These are phyloP conservation scores for Thyridium curvatum DNA, from an alignment of 2,329 filamentous ascomycete genomes.

Conservation along the genomic window DNA sequence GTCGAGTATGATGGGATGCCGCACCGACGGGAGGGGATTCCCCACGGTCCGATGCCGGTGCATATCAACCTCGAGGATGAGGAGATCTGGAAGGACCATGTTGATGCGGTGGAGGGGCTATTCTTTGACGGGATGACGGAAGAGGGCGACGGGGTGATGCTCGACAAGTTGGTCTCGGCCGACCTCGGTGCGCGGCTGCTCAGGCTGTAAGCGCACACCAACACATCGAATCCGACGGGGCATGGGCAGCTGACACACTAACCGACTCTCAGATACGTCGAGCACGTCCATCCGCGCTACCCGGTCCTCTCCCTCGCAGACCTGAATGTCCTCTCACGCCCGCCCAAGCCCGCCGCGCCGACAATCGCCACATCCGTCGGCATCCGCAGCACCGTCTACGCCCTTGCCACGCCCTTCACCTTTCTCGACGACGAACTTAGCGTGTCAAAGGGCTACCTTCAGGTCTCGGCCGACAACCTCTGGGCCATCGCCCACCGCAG, in stretches of 20 bases:
- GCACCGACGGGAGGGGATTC: not conserved
- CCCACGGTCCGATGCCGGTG: slow-evolving; percentile 6
- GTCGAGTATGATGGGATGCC: slow-evolving; percentile 7
- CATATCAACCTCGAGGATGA: slow-evolving; percentile 15
- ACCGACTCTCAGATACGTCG: slow-evolving; percentile 10
- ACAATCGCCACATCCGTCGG: slow-evolving; percentile 1
- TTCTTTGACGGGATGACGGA: slow-evolving; percentile 9
- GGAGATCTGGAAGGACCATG: slow-evolving; percentile 13
- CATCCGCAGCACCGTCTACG: slow-evolving; percentile 14
- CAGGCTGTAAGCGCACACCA: slow-evolving; percentile 6
- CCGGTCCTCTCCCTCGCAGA: slow-evolving; percentile 12
- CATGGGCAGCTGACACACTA: too few species aligned
- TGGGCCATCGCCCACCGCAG: slow-evolving; percentile 16
- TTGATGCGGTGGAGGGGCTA: slow-evolving; percentile 9
- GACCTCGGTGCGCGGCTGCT: slow-evolving; percentile 11
- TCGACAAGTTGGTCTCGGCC: slow-evolving; percentile 10
- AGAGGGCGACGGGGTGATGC: slow-evolving; percentile 7
- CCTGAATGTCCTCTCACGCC: not conserved
- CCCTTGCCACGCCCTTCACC: slow-evolving; percentile 15
- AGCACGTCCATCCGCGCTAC: slow-evolving; percentile 12
- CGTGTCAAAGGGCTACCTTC: slow-evolving; percentile 14
- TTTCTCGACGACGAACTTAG: slow-evolving; percentile 18
- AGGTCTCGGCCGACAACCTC: slow-evolving; percentile 15
- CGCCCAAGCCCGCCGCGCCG: not conserved
- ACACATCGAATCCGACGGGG: too few species aligned